Base-by-base conservation (phyloP, 495 filamentous ascomycete species). In the Penicillium pancosmium region DNA sequence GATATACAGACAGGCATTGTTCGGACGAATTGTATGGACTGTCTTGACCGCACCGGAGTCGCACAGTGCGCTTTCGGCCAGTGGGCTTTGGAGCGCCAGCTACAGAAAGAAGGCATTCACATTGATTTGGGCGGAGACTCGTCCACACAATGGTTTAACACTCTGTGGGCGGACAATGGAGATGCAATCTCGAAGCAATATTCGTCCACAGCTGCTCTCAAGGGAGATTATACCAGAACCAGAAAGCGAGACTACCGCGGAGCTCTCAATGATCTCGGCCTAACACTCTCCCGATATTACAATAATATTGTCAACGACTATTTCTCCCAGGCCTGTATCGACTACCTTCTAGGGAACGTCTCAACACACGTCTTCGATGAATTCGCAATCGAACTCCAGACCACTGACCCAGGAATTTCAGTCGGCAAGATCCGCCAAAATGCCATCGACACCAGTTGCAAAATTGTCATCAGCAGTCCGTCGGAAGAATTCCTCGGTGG, bases 11-110 rank as follows among this genome's bases (percentile, higher is more conserved):
- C 72, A 18, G 93, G 92, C 3, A 83, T 96, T 12, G 66, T 97
- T 13, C 78, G 93, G 54, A 97, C 91, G 3, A 97, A 98, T 68
- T 98, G 93, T 71, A 98, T 98, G 93, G 93, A 98, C 66, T 98
- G 93, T 63, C 82, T 98, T 13, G 93, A 97, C 65, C 86, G 92
- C 27, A 97, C 93, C 3, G 96, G 96, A 59, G 91, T 97, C 33
- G 91, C 92, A 19, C 93, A 97, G 73, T 92, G 89, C 63, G 93
- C 91, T 0, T 89, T 88, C 68, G 92, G 83, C 1, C 87, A 89
- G 60, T 80, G 85, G 72, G 87, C 87, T 34, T 80, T 98, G 19
- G 90, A 96, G 60, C 68, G 77, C 31, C 90, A 95, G 62, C 78
- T 98, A 12, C 84, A 83, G 53, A 78, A 82, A n/a, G 84, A 93